Percentiles rank a stretch among this genome's conserved stretches.
phyloP scores from a whole-genome alignment of 2,329 filamentous ascomycete species.

The Penicillium sp. region DNA sequence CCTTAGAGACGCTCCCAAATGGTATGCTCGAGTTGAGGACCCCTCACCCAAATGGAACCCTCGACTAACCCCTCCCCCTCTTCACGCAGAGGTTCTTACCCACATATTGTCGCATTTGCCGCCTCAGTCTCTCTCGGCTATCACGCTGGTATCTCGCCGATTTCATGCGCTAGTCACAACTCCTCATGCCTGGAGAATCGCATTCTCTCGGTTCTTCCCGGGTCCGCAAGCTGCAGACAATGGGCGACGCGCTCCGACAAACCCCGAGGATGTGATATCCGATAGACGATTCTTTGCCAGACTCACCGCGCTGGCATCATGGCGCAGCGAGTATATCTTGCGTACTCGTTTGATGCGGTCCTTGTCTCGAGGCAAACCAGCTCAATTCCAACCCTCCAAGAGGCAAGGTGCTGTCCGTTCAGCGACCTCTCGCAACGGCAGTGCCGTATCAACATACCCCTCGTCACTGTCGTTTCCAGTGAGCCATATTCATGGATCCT shows the following conservation, averaged over 20 bases:
- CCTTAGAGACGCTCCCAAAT: slow-evolving; percentile 74
- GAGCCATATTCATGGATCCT: slow-evolving; percentile 79
- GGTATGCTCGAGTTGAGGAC: slow-evolving; percentile 59
- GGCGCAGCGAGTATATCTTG: slow-evolving; percentile 94
- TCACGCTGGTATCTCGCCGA: slow-evolving; percentile 84
- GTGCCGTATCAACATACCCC: slow-evolving; percentile 81
- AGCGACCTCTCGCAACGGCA: slow-evolving; percentile 67
- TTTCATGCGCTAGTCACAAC: slow-evolving; percentile 88
- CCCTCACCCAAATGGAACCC: slow-evolving; percentile 6
- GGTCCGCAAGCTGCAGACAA: slow-evolving; percentile 67
- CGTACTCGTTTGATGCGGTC: slow-evolving; percentile 83
- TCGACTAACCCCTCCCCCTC: slow-evolving; percentile 19
- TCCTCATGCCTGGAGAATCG: slow-evolving; percentile 90
- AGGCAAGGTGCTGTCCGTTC: slow-evolving; percentile 60
- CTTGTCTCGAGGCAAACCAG: slow-evolving; percentile 79
- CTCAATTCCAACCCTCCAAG: slow-evolving; percentile 57
- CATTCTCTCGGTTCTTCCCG: slow-evolving; percentile 89
- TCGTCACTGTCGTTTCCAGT: slow-evolving; percentile 81
- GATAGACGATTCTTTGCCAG: slow-evolving; percentile 82
- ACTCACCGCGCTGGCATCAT: slow-evolving; percentile 83
- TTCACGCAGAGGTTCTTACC: slow-evolving; percentile 78
- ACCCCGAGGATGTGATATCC: slow-evolving; percentile 66
- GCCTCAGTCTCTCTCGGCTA: slow-evolving; percentile 78
- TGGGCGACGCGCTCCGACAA: slow-evolving; percentile 51
- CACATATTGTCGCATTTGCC: slow-evolving; percentile 90